Evolutionary conservation across 2,329 filamentous ascomycete species (phyloP), one percentile per base, ranked within the genome.

Genomic region (Nothophaeocryptopus gaeumannii): DNA sequence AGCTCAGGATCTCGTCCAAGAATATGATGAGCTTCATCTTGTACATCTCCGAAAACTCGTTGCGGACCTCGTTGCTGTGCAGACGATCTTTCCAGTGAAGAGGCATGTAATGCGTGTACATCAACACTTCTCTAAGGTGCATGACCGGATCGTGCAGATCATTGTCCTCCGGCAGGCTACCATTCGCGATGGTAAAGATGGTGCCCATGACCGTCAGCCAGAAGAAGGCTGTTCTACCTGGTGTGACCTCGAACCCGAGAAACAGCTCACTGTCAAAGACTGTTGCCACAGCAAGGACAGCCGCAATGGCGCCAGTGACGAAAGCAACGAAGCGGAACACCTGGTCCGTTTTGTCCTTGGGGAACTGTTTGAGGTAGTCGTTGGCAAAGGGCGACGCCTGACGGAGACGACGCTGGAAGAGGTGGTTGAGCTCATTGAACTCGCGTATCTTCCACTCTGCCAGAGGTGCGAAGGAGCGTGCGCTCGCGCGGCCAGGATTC

Each of bases 381-480:
- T 86, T 89, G 2, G 93, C 92, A 66, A 89, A 96, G 0, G 92
- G 91, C 64, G 93, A 90, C 0, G 93, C 96, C 86, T 97, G 95
- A 58, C 95, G 91, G 36, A 92, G 77, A 14, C 93, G 84, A 57
- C 92, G 88, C 53, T 90, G 82, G 63, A 97, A 99, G 2, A 97
- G 78, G 69, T 99, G 93, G 49, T 86, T 86, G 1, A 99, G 78
- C 69, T 99, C 93, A 63, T 99, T 99, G 78, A 97, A 99, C 67
- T 97, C 92, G 40, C 93, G 85, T 56, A 99, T 96, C 63, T 96
- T 97, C 93, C 93, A 99, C 67, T 96, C 88, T 0, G 93, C 93
- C 43, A 96, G 80, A 1, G 90, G 88, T 0, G 92, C 97, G 66
- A 96, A 99, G 58, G 90, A 85, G 35, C 93, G 84, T 12, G 89